Evolutionary conservation across 192 early-diverging fungal genomes (phyloP).

Genomic region (Coemansia sp.): DNA sequence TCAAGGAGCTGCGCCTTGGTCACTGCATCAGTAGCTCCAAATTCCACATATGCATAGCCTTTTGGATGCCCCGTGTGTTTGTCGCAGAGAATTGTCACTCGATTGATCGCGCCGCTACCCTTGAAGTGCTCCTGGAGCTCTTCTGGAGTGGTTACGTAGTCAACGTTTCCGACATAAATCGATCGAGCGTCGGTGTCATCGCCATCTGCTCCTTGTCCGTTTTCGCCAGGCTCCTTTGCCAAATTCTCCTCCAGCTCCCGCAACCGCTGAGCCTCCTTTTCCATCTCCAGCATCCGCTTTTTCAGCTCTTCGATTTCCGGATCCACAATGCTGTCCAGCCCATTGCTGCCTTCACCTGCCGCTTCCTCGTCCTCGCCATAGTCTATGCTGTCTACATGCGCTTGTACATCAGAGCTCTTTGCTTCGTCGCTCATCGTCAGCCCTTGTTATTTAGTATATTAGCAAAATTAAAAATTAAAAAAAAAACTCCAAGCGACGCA

Average conservation of each 20-base stretch:
- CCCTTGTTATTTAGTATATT: not conserved
- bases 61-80: constrained; percentile 89
- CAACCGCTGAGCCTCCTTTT: constrained; percentile 51
- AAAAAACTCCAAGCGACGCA: not conserved
- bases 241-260: constrained; percentile 49
- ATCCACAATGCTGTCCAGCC: constrained; percentile 17
- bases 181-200: constrained; percentile 76
- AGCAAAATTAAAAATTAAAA: constrained; percentile 6
- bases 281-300: constrained; percentile 49
- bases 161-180: constrained; percentile 95
- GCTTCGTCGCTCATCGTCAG: constrained; percentile 5
- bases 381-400: constrained; percentile 17
- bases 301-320: constrained; percentile 48
- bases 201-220: constrained; percentile 12
- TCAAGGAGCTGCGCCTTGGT: constrained; percentile 81
- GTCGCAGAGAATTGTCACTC: constrained; percentile 94
- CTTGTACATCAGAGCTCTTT: constrained; percentile 9
- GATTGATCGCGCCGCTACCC: constrained; percentile 92
- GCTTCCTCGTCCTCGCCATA: constrained; percentile 25
- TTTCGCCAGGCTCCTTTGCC: constrained; percentile 27
- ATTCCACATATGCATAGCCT: constrained; percentile 95
- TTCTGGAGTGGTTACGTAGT: constrained; percentile 91
- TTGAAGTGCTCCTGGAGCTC: constrained; percentile 94
- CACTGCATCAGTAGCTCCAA: constrained; percentile 79
- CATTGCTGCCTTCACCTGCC: constrained; percentile 8